These are phyloP conservation scores for Wickerhamomyces sp. DNA, from an alignment of 1,139 yeast species.

Conservation along the genomic window DNA sequence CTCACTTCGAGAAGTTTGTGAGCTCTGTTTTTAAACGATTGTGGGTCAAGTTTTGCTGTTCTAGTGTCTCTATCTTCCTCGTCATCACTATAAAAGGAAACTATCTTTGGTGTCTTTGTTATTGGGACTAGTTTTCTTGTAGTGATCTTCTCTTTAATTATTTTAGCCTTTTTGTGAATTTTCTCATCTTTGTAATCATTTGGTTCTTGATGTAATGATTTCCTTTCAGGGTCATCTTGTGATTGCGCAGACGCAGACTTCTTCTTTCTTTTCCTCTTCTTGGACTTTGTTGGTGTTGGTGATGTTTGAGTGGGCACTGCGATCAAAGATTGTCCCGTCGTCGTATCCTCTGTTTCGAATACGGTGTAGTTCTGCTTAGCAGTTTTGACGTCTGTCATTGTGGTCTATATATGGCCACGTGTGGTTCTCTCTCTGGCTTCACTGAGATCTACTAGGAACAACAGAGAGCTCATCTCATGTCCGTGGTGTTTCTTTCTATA, in stretches of 20 bases:
- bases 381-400: too few relatives aligned
- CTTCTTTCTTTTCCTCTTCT: constrained; percentile 14
- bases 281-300: constrained; percentile 2
- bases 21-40: constrained; percentile 37
- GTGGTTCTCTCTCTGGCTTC: too few relatives aligned
- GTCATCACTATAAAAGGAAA: constrained; percentile 32
- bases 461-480: too few relatives aligned
- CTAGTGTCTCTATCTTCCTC: constrained; percentile 18
- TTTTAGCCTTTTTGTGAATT: background rate
- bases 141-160: constrained; percentile 2
- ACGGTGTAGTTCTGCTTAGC: too few relatives aligned
- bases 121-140: background rate
- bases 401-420: too few relatives aligned
- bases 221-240: too few relatives aligned
- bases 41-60: constrained; percentile 5
- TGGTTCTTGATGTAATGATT: too few relatives aligned
- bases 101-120: constrained; percentile 14
- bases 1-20: constrained; percentile 44
- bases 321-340: too few relatives aligned
- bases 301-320: background rate
- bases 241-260: too few relatives aligned
- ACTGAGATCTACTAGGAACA: too few relatives aligned
- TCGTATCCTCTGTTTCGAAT: too few relatives aligned
- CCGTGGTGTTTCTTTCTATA: too few relatives aligned
- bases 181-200: background rate